These are phyloP conservation scores for Pittosporum tobira DNA, from an alignment of 129 eudicot genomes.

Conservation along the genomic window DNA sequence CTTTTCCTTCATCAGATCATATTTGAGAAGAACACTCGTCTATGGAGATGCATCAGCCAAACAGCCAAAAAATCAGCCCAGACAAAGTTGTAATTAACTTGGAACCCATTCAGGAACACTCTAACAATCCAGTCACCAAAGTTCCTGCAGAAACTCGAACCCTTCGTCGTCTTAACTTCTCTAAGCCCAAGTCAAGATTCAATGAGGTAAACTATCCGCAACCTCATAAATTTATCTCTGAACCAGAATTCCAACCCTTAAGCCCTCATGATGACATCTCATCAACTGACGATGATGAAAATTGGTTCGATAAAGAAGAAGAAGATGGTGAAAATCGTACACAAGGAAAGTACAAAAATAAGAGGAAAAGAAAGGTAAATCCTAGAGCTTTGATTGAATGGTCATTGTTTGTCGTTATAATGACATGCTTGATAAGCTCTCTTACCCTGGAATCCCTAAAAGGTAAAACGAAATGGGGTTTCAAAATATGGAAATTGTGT, in stretches of 20 bases:
- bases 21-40: not conserved
- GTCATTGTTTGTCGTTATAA: slow-evolving; percentile 12
- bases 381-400: slow-evolving; percentile 13
- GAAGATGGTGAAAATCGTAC: not conserved
- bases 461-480: slow-evolving; percentile 8
- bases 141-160: not conserved
- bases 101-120: not conserved
- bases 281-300: not conserved
- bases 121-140: not conserved
- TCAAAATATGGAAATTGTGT: slow-evolving; percentile 32
- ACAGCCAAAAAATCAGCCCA: not conserved
- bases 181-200: slow-evolving; percentile 13
- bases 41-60: not conserved
- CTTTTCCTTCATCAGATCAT: not conserved
- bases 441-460: slow-evolving; percentile 6
- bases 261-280: not conserved
- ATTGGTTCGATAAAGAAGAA: not conserved
- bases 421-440: slow-evolving; percentile 13
- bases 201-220: slow-evolving; percentile 4
- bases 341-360: not conserved
- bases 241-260: not conserved
- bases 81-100: not conserved
- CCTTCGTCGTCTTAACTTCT: slow-evolving; percentile 16
- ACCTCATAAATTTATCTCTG: not conserved
- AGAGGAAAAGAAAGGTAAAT: slow-evolving; percentile 11